A percentile compares a stretch with the other conserved stretches of the same genome.
Evolutionary conservation across 441 rosid species (phyloP).

Genomic region (Sinapis alba): DNA sequence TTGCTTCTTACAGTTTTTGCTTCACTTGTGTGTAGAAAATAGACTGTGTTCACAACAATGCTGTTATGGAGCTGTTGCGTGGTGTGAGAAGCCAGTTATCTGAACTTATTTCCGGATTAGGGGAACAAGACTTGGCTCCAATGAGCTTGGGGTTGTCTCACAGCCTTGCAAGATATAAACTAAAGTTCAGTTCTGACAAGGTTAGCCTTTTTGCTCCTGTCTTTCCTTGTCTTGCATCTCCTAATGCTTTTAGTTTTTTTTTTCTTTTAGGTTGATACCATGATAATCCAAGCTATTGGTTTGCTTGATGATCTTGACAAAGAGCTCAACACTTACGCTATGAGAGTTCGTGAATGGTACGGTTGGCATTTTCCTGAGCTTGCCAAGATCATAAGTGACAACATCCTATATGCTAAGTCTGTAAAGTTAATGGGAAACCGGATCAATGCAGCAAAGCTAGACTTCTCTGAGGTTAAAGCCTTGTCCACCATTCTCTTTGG

Average conservation of each 20-base stretch:
- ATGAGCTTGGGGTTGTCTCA: constrained; percentile 92
- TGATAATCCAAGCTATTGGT: constrained; percentile 10
- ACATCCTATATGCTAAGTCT: constrained; percentile 74
- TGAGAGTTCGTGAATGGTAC: constrained; percentile 90
- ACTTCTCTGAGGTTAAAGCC: constrained; percentile 65
- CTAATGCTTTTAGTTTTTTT: background rate
- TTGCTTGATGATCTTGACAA: constrained; percentile 9
- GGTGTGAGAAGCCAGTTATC: constrained; percentile 84
- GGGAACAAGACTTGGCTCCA: constrained; percentile 82
- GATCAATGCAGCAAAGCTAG: constrained; percentile 71
- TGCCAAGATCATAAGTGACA: constrained; percentile 77
- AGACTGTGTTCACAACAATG: constrained; percentile 76
- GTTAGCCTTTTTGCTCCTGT: constrained; percentile 32
- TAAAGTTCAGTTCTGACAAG: constrained; percentile 90
- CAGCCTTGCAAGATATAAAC: constrained; percentile 79
- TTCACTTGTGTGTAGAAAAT: constrained; percentile 59
- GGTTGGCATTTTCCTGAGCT: constrained; percentile 98
- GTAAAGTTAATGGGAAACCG: constrained; percentile 84
- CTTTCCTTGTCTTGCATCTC: background rate
- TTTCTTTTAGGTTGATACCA: background rate
- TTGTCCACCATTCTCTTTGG: background rate
- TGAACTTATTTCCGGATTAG: constrained; percentile 78
- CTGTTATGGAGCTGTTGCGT: constrained; percentile 87
- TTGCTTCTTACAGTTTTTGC: background rate
- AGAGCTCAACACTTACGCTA: constrained; percentile 7